Evolutionary conservation across 73 alveolate species (phyloP).

Genomic region (Tetrahymena borealis): DNA sequence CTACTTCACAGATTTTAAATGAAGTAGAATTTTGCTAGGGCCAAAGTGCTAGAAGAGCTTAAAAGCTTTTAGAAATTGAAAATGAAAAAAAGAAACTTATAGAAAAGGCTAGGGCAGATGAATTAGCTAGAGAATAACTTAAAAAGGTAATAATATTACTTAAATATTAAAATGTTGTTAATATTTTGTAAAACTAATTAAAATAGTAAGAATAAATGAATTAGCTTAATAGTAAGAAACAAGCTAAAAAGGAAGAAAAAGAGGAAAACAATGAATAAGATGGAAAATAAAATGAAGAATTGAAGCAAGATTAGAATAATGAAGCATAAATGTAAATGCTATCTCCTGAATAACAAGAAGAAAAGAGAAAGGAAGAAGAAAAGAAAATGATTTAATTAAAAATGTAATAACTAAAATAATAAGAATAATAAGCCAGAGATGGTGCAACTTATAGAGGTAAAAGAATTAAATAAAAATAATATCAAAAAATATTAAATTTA

Average conservation of each 20-base stretch:
- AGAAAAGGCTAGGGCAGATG: background rate
- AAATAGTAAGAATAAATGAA: constrained; percentile 12
- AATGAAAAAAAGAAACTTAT: background rate
- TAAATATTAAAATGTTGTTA: background rate
- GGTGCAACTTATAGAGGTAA: background rate
- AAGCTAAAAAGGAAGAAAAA: constrained; percentile 41
- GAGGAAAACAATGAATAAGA: constrained; percentile 45
- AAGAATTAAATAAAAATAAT: background rate
- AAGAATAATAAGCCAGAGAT: background rate
- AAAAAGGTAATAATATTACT: constrained; percentile 3
- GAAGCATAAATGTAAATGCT: constrained; percentile 18
- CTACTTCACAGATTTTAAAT: constrained; percentile 78
- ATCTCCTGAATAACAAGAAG: constrained; percentile 21
- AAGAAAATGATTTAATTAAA: constrained; percentile 11
- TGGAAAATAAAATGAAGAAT: constrained; percentile 20
- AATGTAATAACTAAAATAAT: background rate
- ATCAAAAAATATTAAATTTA: background rate
- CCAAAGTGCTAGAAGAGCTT: background rate
- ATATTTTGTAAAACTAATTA: background rate
- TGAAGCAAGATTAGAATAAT: constrained; percentile 17
- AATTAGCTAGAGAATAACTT: constrained; percentile 33
- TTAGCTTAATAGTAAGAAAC: constrained; percentile 21
- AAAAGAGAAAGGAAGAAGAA: constrained; percentile 5
- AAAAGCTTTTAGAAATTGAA: constrained; percentile 5
- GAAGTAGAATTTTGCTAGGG: constrained; percentile 64